Base-by-base conservation (phyloP, 805 yeast species). In the Yueomyces sp. region DNA sequence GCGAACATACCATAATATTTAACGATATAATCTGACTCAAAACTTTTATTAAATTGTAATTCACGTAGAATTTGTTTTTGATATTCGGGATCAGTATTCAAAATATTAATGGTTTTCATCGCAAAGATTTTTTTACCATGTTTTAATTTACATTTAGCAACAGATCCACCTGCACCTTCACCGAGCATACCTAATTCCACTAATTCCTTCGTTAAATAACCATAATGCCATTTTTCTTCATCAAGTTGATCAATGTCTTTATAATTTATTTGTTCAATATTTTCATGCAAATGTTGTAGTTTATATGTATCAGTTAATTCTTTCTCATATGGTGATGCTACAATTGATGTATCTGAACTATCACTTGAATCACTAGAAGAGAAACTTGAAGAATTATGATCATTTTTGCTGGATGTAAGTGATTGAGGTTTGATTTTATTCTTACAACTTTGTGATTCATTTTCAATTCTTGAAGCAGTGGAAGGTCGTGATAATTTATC, bases 131-230 rank as follows among this genome's bases (percentile, higher is more conserved):
- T 74, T 28, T 67, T 58, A 6, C 83, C 81, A 38, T 72, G 55
- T 45, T 66, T 67, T 42, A 90, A 66, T 45, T 67, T 66, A 61
- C 97, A 90, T 57, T 85, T 80, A 26, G 81, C 72, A 8, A 90
- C 98, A 8, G 85, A 73, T 0, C 97, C 98, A 12, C 96, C 95
- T 34, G 85, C 81, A 19, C 98, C 98, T 65, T 92, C 97, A 26
- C 98, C 98, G 27, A 90, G 62, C 30, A 76, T 71, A 26, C 78
- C 79, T 36, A 88, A 49, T 44, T 85, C 86, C 5, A 74, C 66
- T 36, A 92, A 84, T 39, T 77, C 73, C 41, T 76, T 74, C 30
- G 67, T 60, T 43, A 74, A 69, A 37, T 49, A 48, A 2, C 79
- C 65, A 3, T 61, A 52, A 49, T 76, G 73, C 96, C 96, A 88